Evolutionary conservation across 139 green algal species (phyloP), one percentile per base, ranked within the genome.

Genomic region (Deuterostichococcus epilithicus): DNA sequence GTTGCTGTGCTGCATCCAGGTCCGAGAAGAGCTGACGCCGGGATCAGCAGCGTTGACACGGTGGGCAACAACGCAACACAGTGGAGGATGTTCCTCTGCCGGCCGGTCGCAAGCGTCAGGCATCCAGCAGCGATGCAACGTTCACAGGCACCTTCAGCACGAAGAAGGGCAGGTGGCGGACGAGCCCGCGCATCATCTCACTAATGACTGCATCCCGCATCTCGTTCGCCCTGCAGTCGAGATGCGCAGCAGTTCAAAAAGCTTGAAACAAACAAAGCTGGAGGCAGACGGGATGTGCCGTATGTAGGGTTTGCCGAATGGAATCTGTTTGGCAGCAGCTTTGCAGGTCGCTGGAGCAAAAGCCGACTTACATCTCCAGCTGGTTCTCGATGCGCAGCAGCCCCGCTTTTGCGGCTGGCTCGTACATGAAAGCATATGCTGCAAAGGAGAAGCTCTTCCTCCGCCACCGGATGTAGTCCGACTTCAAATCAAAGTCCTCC

Each of bases 401-500:
- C n/a, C 47, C 44, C 20, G 65, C 79, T 71, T 94, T 94, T 76
- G 66, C 72, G 1, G 86, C 86, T 13, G 91, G 85, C 58, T 94
- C 86, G 77, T 94, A 95, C 30, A 96, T 78, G 73, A 90, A 97
- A 0, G 91, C 86, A 68, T 90, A 88, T 20, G 72, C 70, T 79
- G 89, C 95, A 78, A 97, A 95, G 52, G 84, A 89, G 52, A 89
- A 85, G 13, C 44, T 30, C 8, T 68, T 60, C 28, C 47, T 60
- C 39, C 84, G 89, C 86, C 89, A 94, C 23, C 81, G 76, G 32
- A 77, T 71, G 74, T 92, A 91, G 79, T 95, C 90, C 58, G 91
- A 85, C 77, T 90, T 86, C 34, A 94, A 47, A 76, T 92, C 89
- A 82, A 94, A 92, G 58, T 94, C 88, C 25, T 93, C 87, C 25